Evolutionary conservation across 257 asterid species (phyloP).

Genomic region (Penstemon newberryi): DNA sequence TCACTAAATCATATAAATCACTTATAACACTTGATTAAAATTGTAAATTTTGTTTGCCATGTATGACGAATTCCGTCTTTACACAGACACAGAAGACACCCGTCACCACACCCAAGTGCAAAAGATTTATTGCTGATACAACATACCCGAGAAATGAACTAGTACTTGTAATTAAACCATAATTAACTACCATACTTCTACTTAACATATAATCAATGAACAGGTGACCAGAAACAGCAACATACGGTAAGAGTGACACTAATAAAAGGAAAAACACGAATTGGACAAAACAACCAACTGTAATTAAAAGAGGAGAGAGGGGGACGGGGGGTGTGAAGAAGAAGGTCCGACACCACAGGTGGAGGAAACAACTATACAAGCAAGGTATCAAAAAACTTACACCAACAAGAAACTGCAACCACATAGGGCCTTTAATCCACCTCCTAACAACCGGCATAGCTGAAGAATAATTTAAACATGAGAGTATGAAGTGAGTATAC

Average conservation of each 20-base stretch:
- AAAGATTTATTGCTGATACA: background rate
- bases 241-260: background rate
- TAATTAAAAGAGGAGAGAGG: background rate
- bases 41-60: background rate
- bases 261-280: background rate
- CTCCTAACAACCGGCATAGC: constrained; percentile 83
- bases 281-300: constrained; percentile 3
- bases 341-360: constrained; percentile 5
- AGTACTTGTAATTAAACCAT: background rate
- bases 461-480: constrained; percentile 33
- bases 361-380: background rate
- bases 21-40: background rate
- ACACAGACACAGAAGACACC: background rate
- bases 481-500: constrained; percentile 9
- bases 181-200: background rate
- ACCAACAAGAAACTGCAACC: constrained; percentile 87
- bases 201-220: constrained; percentile 1
- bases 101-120: background rate
- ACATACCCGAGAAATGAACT: background rate
- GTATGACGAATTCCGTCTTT: background rate
- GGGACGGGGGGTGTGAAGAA: background rate
- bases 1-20: no score
- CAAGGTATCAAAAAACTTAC: constrained; percentile 45
- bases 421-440: constrained; percentile 86
- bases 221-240: background rate